Base-by-base conservation (phyloP, 1,139 yeast species). In the Schizosaccharomyces versatilis region DNA sequence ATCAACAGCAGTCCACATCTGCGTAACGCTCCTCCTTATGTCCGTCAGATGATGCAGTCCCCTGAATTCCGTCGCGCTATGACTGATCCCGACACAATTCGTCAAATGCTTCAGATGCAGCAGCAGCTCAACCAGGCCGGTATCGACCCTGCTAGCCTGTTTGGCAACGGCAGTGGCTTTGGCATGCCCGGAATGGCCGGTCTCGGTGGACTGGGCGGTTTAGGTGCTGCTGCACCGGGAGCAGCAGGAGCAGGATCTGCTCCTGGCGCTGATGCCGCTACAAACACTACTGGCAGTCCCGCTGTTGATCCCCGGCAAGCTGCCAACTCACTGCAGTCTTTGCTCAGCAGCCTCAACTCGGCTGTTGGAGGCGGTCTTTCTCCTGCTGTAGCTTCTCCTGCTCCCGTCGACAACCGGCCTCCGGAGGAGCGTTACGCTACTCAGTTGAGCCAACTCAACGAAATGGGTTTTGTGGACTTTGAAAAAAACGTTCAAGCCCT, bases 391-490 rank as follows among this genome's bases (percentile, higher is more conserved):
- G 15, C 57, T 7, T 39, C 56, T 9, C 42, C 59, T 1, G 52
- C 53, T 5, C 56, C 63, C 38, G 78, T 80, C 6, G 97, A 88
- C 63, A 81, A 68, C 59, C 76, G 96, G 65, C 97, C 98, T 1
- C 97, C 97, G 9, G 98, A 90, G 71, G 97, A 85, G 67, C 76
- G 94, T 59, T 90, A 81, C 68, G 95, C 84, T 66, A 66, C 73
- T n/a, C 97, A 90, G 66, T 73, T 90, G 63, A 78, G 94, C 64
- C 97, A 88, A 67, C 75, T 90, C 66, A 90, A 90, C 66, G 98
- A 90, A 65, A 84, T 90, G 81, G 98, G 98, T 1, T 90, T 90
- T 70, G 80, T 77, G 61, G 97, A 90, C 62, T 90, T 88, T 65
- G 97, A 90, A 61, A 75, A 84, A 62, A 90, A 90, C 64, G 86